phyloP scores from a whole-genome alignment of 2,329 filamentous ascomycete genomes.

The Capronia epimyces region DNA sequence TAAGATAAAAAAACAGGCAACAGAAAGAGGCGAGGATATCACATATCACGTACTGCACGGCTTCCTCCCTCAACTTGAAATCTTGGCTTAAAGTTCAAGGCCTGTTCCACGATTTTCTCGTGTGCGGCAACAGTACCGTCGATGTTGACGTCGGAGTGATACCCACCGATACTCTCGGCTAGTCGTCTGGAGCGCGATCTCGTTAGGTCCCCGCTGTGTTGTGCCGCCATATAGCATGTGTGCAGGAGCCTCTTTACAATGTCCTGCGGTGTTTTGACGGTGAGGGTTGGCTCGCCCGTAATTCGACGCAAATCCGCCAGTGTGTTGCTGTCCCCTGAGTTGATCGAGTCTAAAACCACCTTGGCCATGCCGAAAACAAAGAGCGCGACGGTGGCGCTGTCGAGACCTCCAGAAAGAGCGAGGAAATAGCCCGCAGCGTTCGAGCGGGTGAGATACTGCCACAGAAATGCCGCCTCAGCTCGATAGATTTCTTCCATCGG shows the following conservation, averaged over 20 bases:
- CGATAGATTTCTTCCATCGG: conserved; percentile 65
- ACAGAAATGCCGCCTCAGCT: too few species aligned
- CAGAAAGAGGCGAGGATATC: too few species aligned
- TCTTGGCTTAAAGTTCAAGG: conserved; percentile 57
- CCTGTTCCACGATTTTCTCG: conserved; percentile 36
- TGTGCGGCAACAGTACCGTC: conserved; percentile 54
- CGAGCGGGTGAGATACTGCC: conserved; percentile 39
- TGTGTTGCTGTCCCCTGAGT: conserved; percentile 32
- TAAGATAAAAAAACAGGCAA: conserved; percentile 3
- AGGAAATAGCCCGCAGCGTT: conserved; percentile 37
- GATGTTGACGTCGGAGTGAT: conserved; percentile 70
- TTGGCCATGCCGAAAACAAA: conserved; percentile 41
- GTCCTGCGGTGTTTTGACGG: conserved; percentile 53
- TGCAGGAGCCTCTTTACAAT: conserved; percentile 56
- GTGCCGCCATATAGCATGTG: conserved; percentile 67
- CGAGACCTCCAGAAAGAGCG: conserved; percentile 39
- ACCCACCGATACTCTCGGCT: conserved; percentile 41
- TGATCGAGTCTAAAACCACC: conserved; percentile 35
- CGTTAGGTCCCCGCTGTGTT: conserved; percentile 62
- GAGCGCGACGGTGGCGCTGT: conserved; percentile 34
- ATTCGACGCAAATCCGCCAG: conserved; percentile 31
- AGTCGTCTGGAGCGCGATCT: conserved; percentile 60
- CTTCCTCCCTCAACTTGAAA: conserved; percentile 62
- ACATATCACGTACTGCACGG: too few species aligned
- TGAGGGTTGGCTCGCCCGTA: conserved; percentile 26